Base-by-base conservation (phyloP, 2,329 filamentous ascomycete genomes). In the Tolypocladium ovalisporum region DNA sequence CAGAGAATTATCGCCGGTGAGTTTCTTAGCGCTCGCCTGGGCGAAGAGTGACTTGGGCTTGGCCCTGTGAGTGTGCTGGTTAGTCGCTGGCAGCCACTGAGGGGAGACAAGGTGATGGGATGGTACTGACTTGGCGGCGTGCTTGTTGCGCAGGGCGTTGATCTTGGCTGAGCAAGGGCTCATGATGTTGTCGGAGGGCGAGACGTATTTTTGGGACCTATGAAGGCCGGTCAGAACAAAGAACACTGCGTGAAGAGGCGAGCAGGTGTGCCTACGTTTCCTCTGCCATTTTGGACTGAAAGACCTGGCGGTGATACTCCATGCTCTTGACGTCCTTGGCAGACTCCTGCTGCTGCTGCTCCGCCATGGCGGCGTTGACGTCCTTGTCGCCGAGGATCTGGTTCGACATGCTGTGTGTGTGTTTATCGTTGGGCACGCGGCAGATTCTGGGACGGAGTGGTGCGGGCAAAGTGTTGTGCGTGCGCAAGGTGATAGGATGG, bases 141-240 rank as follows among this genome's bases (percentile, higher is more conserved):
- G 86, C 77, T 90, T 91, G 75, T 83, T 89, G 74, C 89, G 88
- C 72, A 92, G 84, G 44, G 87, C 86, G 62, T 81, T 87, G 66
- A 94, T 82, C 80, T 94, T 94, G 71, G 88, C 86, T 22, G 86
- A 88, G 73, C 89, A 91, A 39, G 90, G 90, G 65, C 87, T 91
- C 85, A 91, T 89, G 77, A 95, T 92, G 73, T 84, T 85, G 73
- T 95, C 90, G n/a, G 88, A 92, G 3, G 90, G 90, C 22, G 88
- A 92, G 70, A 92, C 78, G 74, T 92, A 93, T 63, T 60, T 58
- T 7, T 32, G 24, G 6, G 56, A 56, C 49, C 54, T 61, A 58
- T 35, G 51, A 37, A 19, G 12, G 36, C 37, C 4, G 19, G 36
- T 24, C 4, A 51, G 29, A 8, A 2, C 12, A n/a, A 15, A 9